These are phyloP conservation scores for Falciphora oryzae DNA, from an alignment of 2,329 filamentous ascomycete genomes.

Conservation along the genomic window DNA sequence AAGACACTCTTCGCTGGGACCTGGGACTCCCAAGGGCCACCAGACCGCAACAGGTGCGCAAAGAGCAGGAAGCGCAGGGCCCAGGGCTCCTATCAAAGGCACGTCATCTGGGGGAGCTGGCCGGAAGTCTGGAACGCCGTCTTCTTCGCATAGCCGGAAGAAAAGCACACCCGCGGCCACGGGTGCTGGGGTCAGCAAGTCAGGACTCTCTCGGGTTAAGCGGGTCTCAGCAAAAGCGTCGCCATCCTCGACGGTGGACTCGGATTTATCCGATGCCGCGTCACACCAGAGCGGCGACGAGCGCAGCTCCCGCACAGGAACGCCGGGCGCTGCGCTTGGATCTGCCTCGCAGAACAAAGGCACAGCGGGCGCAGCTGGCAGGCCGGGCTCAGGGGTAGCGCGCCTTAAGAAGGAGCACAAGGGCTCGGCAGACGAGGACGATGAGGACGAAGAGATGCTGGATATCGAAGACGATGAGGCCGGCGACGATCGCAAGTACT, in stretches of 20 bases:
- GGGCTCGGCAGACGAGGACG: conserved; percentile 27
- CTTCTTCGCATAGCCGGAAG: conserved; percentile 36
- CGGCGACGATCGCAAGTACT: conserved; percentile 75
- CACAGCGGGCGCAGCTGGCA: neutral
- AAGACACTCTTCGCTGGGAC: conserved; percentile 57
- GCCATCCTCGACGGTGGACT: conserved; percentile 57
- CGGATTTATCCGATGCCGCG: conserved; percentile 59
- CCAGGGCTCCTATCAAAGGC: conserved; percentile 45
- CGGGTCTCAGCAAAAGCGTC: conserved; percentile 51
- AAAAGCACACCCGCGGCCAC: conserved; percentile 34
- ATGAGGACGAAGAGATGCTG: conserved; percentile 47
- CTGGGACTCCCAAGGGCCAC: conserved; percentile 52
- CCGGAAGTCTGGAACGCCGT: conserved; percentile 43
- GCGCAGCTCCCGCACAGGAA: conserved; percentile 37
- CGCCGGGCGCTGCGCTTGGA: conserved; percentile 19
- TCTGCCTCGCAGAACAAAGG: conserved; percentile 8
- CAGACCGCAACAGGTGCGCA: conserved; percentile 22
- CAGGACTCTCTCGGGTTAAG: conserved; percentile 58
- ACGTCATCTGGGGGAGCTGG: conserved; percentile 27
- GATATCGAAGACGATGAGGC: conserved; percentile 63
- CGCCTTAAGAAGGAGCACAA: conserved; percentile 13
- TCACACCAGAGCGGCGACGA: conserved; percentile 46
- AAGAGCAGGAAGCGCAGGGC: conserved; percentile 53
- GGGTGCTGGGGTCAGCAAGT: conserved; percentile 39
- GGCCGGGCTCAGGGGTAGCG: conserved; percentile 1